phyloP scores from a whole-genome alignment of 2,329 filamentous ascomycete genomes.

The Cadophora sp. region DNA sequence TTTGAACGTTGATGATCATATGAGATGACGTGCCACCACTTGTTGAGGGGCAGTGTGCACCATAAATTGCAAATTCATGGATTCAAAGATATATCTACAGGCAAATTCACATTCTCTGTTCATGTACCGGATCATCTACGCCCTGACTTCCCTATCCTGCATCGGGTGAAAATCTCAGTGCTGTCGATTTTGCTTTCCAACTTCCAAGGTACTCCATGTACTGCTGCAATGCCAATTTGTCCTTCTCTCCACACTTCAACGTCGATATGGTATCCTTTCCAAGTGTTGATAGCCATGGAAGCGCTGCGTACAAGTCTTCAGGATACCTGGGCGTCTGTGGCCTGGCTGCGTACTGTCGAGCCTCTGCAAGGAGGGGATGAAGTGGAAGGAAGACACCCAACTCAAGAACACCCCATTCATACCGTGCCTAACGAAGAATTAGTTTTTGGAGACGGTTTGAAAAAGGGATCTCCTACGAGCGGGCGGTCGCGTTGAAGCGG shows the following conservation, averaged over 20 bases:
- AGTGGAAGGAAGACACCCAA: constrained; percentile 27
- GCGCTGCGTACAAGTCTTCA: constrained; percentile 13
- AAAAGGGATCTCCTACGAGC: background rate
- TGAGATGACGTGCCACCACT: background rate
- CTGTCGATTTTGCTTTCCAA: constrained; percentile 6
- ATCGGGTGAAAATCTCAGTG: background rate
- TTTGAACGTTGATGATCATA: constrained; percentile 1
- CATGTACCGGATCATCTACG: constrained; percentile 5
- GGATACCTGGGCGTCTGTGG: constrained; percentile 7
- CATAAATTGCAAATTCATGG: constrained; percentile 1
- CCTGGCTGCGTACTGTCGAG: constrained; percentile 15
- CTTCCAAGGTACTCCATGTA: constrained; percentile 22
- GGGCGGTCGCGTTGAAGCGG: background rate
- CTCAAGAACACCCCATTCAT: constrained; percentile 16
- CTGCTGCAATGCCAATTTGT: constrained; percentile 19
- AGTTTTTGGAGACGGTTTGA: background rate
- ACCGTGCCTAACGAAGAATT: background rate
- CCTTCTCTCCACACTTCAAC: constrained; percentile 20
- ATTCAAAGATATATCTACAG: constrained; percentile 6
- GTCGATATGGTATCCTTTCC: constrained; percentile 16
- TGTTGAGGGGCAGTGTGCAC: constrained; percentile 7
- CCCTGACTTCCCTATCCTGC: background rate
- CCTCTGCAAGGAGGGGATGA: constrained; percentile 27
- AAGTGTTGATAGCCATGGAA: constrained; percentile 20
- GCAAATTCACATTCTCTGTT: background rate